A percentile compares a stretch with the other conserved stretches of the same genome.
phyloP scores from a whole-genome alignment of 176 grass and related monocot genomes.

The Bromus sterilis region DNA sequence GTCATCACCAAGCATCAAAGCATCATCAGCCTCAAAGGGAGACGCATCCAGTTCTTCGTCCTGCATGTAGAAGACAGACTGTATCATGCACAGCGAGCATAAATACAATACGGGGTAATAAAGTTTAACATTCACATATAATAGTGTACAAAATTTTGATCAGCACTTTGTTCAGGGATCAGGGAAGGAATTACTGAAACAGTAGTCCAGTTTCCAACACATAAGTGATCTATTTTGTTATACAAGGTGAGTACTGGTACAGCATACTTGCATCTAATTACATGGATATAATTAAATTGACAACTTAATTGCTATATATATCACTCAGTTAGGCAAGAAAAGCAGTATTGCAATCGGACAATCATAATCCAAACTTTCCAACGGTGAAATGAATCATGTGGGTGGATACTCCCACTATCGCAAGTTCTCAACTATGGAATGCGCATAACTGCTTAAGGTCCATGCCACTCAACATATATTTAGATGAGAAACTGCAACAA shows the following conservation, averaged over 20 bases:
- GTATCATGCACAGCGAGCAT: not conserved
- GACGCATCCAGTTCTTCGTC: conserved; percentile 66
- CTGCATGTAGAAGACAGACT: conserved; percentile 19
- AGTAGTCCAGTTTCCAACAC: not conserved
- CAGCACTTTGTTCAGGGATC: not conserved
- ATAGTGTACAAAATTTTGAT: not conserved
- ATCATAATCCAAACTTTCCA: not conserved
- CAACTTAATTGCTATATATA: not conserved
- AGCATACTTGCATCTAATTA: not conserved
- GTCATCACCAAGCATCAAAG: conserved; percentile 75
- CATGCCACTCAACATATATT: not conserved
- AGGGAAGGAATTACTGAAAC: not conserved
- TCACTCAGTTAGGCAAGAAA: not conserved
- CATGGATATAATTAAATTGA: not conserved
- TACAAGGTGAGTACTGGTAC: not conserved
- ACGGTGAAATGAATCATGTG: not conserved
- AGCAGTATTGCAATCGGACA: not conserved
- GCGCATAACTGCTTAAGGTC: not conserved
- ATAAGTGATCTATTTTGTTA: not conserved
- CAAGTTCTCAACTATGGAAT: not conserved
- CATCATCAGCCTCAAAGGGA: conserved; percentile 72
- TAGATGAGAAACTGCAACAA: not conserved
- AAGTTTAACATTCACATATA: not conserved
- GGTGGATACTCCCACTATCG: not conserved
- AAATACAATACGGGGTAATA: not conserved